Conservation (phyloP, 2,329 filamentous ascomycete genomes). For the Keithomyces neogunnii region DNA sequence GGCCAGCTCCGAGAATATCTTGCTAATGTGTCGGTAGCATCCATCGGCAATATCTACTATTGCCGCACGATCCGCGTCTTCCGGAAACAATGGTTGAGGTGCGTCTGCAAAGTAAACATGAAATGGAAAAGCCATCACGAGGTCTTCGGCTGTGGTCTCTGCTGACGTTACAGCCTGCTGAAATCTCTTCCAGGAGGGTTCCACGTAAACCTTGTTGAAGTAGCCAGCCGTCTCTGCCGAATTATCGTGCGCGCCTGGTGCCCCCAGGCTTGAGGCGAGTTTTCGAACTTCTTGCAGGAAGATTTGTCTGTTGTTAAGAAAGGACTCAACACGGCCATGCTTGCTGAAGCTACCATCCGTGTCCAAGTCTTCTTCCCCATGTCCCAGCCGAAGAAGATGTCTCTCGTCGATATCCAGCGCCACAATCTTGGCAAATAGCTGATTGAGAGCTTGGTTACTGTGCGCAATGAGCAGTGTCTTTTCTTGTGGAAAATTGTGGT, state of each 20-base stretch:
- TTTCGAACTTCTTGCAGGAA: constrained; percentile 80
- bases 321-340: constrained; percentile 87
- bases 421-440: constrained; percentile 97
- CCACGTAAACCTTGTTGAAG: constrained; percentile 87
- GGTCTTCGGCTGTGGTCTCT: constrained; percentile 48
- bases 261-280: constrained; percentile 74
- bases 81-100: constrained; percentile 75
- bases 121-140: constrained; percentile 77
- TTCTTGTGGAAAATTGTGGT: constrained; percentile 93
- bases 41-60: constrained; percentile 70
- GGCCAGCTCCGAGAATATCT: constrained; percentile 84
- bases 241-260: constrained; percentile 88
- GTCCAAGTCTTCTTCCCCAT: constrained; percentile 89
- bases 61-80: constrained; percentile 54
- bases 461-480: constrained; percentile 89
- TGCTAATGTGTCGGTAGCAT: constrained; percentile 80
- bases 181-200: constrained; percentile 83
- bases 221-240: constrained; percentile 96
- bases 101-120: constrained; percentile 79
- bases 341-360: constrained; percentile 87
- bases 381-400: constrained; percentile 83
- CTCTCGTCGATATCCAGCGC: constrained; percentile 91
- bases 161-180: constrained; percentile 48
- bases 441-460: constrained; percentile 95
- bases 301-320: constrained; percentile 75